Evolutionary conservation across 495 filamentous ascomycete genomes (phyloP), one percentile per base, ranked within the genome.

Genomic region (Penicillium turbatum): DNA sequence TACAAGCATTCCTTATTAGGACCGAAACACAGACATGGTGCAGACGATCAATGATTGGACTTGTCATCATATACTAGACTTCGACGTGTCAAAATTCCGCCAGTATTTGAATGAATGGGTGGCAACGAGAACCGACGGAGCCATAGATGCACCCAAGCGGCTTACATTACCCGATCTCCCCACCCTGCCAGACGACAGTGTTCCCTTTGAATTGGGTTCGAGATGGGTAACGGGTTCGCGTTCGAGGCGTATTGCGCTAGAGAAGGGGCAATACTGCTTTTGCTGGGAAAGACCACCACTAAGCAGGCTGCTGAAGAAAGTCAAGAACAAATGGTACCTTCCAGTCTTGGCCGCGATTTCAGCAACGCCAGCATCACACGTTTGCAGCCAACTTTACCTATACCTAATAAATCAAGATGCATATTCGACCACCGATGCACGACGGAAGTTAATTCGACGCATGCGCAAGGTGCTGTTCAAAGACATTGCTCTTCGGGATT

Each of bases 401-500:
- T 69, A 77, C 42, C 66, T 79, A 13, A 69, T 64, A 54, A 57
- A 48, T 36, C 62, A 72, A 48, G 65, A 64, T 15, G 36, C 62
- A 16, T 73, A 65, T 49, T 44, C 60, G 0, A 67, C 57, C 1
- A 19, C 62, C 3, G 55, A 59, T 10, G 55, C 65, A 9, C 71
- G 75, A 19, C 56, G 68, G 54, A 57, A 53, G 4, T 60, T 77
- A 5, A 57, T 75, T 10, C 65, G 71, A 3, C 66, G 75, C 4
- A 61, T 78, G 9, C 63, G 74, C n/a, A 72, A 77, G 51, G 61
- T 59, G 0, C 57, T 78, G 3, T 65, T 79, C 27, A 75, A 78
- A 44, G 61, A 60, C 16, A 62, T 78, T 12, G 57, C 61, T 1
- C 65, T 78, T 3, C 51, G 26, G 72, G 72, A 3, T 66, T 78